Conservation (phyloP, 495 filamentous ascomycete species). For the Hypoxylon perforatum region DNA sequence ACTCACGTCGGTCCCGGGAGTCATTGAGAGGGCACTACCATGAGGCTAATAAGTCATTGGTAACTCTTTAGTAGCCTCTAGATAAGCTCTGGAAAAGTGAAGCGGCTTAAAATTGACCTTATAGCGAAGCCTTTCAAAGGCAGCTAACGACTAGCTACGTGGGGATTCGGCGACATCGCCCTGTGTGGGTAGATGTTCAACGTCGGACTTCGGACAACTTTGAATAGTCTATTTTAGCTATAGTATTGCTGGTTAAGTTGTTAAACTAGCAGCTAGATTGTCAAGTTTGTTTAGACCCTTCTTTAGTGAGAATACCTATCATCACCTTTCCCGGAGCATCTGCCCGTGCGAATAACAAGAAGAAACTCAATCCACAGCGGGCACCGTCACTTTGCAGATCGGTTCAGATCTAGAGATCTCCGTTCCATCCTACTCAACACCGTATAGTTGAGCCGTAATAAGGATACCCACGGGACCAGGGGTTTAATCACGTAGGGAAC, state of each 20-base stretch:
- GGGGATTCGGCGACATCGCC: conserved; percentile 22
- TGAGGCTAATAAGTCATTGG: background rate
- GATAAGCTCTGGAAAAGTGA: conserved; percentile 11
- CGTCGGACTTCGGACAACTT: background rate
- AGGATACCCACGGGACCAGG: background rate
- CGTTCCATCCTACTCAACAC: background rate
- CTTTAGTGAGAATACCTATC: too few species aligned
- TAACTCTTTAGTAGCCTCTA: background rate
- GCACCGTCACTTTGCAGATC: conserved; percentile 14
- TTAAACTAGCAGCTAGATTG: too few species aligned
- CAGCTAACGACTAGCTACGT: conserved; percentile 11
- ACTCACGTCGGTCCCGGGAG: conserved; percentile 1
- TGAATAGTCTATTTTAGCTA: conserved; percentile 5
- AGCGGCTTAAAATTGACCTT: background rate
- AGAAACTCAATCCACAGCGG: conserved; percentile 12
- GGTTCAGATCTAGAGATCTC: conserved; percentile 13
- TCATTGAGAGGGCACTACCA: background rate
- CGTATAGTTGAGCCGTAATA: background rate
- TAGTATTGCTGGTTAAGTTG: background rate
- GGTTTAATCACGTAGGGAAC: background rate
- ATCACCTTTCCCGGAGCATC: background rate
- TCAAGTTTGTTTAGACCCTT: background rate
- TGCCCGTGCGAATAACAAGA: background rate
- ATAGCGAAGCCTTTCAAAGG: too few species aligned
- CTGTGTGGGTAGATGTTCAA: conserved; percentile 7